phyloP scores from a whole-genome alignment of 352 stramenopile species.

The Phytophthora ohioensis region DNA sequence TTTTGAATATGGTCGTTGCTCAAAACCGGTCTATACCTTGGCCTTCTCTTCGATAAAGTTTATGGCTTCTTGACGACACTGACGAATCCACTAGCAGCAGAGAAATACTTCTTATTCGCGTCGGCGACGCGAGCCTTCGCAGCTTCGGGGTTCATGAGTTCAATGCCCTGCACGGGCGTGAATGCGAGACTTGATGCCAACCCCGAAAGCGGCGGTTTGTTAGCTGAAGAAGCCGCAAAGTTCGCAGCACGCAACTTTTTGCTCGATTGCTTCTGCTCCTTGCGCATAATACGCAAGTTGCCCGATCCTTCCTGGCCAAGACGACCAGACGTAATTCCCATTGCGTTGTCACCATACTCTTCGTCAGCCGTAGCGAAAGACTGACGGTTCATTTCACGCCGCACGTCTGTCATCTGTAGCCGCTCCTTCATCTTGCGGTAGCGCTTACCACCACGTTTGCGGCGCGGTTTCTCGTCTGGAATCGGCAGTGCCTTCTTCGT shows the following conservation, averaged over 20 bases:
- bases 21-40: slow-evolving; percentile 3
- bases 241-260: slow-evolving; percentile 95
- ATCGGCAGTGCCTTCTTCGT: slow-evolving; percentile 97
- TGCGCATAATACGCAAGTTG: slow-evolving; percentile 87
- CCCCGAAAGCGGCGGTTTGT: slow-evolving; percentile 79
- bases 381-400: slow-evolving; percentile 96
- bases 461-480: slow-evolving; percentile 95
- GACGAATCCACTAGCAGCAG: slow-evolving; percentile 95
- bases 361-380: slow-evolving; percentile 94
- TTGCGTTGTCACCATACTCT: slow-evolving; percentile 98
- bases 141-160: slow-evolving; percentile 98
- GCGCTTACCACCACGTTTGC: slow-evolving; percentile 94
- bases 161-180: slow-evolving; percentile 96
- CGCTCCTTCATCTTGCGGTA: slow-evolving; percentile 98
- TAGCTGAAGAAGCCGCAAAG: slow-evolving; percentile 57
- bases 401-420: slow-evolving; percentile 97
- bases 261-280: slow-evolving; percentile 92
- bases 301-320: slow-evolving; percentile 92
- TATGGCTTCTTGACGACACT: slow-evolving; percentile 91
- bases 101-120: slow-evolving; percentile 99
- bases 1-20: background rate
- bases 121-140: slow-evolving; percentile 91
- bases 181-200: slow-evolving; percentile 98
- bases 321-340: slow-evolving; percentile 96
- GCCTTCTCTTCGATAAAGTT: slow-evolving; percentile 3